Conservation (phyloP, 352 stramenopile species). For the Elongisporangium undulatum region DNA sequence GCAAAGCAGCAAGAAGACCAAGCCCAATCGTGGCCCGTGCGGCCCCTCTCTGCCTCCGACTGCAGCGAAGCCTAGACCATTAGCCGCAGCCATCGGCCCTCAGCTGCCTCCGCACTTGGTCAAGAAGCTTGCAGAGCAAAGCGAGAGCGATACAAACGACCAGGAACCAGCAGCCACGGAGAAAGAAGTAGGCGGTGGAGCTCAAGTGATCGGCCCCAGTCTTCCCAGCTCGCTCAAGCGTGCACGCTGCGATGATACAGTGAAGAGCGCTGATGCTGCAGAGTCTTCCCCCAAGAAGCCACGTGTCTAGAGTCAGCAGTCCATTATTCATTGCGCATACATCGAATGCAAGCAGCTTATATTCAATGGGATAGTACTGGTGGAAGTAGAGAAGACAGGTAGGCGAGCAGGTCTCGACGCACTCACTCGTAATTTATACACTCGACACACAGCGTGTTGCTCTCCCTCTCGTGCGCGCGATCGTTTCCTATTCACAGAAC, state of each 20-base stretch:
- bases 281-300: neutral
- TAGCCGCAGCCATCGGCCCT: slow-evolving; percentile 14
- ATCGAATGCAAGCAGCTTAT: neutral
- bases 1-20: slow-evolving; percentile 15
- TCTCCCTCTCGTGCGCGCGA: too few relatives aligned
- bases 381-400: neutral
- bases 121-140: slow-evolving; percentile 11
- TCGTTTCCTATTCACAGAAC: neutral
- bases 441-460: neutral
- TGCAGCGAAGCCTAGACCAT: slow-evolving; percentile 13
- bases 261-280: neutral
- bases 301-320: neutral
- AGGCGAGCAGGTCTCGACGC: neutral
- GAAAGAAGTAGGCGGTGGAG: neutral
- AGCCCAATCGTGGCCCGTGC: slow-evolving; percentile 9
- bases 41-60: slow-evolving; percentile 8
- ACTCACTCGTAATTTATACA: neutral
- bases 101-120: slow-evolving; percentile 19
- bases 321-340: neutral
- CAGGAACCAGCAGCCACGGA: neutral
- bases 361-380: neutral
- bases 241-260: neutral
- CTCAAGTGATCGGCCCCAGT: neutral
- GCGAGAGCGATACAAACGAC: slow-evolving; percentile 1
- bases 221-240: neutral